Conservation (phyloP, 208 protist genomes). For the Wallacemonas rigidus region DNA sequence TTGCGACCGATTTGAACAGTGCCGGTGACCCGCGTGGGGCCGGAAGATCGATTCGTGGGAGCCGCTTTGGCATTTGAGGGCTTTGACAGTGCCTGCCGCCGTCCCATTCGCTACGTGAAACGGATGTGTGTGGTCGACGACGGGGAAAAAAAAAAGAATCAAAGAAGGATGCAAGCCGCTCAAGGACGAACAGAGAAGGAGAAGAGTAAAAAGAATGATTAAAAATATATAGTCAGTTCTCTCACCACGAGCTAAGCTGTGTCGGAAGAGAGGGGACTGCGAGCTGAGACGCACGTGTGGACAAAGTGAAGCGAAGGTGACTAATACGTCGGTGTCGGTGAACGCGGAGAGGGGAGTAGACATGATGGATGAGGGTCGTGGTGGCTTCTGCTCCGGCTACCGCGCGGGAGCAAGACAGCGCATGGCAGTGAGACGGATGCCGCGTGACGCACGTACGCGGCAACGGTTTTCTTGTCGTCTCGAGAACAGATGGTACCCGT, state of each 20-base stretch:
- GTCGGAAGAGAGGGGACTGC: background rate
- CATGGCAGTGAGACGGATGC: too few relatives aligned
- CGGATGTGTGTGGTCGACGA: background rate
- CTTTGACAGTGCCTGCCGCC: conserved; percentile 21
- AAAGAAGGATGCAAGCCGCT: background rate
- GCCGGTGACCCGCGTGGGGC: background rate
- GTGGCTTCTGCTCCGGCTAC: too few relatives aligned
- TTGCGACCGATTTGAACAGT: background rate
- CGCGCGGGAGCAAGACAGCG: too few relatives aligned
- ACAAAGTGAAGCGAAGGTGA: too few relatives aligned
- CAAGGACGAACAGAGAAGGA: background rate
- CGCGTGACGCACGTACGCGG: too few relatives aligned
- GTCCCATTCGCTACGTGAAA: conserved; percentile 21
- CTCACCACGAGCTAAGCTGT: background rate
- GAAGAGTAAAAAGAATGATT: background rate
- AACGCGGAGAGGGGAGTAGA: too few relatives aligned
- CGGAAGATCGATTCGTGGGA: background rate
- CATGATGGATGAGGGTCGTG: too few relatives aligned
- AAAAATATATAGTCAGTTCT: background rate
- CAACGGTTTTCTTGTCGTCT: too few relatives aligned
- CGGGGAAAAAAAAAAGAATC: conserved; percentile 4
- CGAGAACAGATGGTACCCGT: too few relatives aligned
- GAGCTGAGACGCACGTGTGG: too few relatives aligned
- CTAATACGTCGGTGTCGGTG: too few relatives aligned
- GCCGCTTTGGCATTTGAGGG: background rate